A percentile compares a stretch with the other conserved stretches of the same genome.
Conservation (phyloP, 768 basidiomycete genomes). For the Fomitopsis pulvina region DNA sequence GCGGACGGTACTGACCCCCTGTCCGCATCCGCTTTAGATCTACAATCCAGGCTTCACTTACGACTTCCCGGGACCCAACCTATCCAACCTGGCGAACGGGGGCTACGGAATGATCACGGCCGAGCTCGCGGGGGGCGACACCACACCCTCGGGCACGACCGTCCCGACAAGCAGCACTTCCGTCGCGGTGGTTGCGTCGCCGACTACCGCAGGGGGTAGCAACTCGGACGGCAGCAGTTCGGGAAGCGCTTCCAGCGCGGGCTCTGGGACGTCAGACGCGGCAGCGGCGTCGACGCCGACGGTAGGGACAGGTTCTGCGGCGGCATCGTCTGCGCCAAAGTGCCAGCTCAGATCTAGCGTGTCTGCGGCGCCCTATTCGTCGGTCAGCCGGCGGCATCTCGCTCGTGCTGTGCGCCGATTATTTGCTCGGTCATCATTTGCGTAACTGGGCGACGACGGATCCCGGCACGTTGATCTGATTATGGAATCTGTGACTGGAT, state of each 20-base stretch:
- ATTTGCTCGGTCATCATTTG: background rate
- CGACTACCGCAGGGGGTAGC: background rate
- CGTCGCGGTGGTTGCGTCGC: background rate
- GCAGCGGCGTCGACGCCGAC: constrained; percentile 6
- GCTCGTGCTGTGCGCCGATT: background rate
- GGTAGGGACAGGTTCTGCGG: constrained; percentile 1
- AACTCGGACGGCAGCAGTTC: too few species aligned
- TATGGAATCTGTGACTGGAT: background rate
- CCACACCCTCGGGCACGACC: constrained; percentile 15
- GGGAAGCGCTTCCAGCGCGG: background rate
- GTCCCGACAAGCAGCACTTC: background rate
- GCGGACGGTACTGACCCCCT: background rate
- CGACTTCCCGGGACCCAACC: constrained; percentile 23
- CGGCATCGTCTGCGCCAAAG: background rate
- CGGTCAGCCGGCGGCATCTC: background rate
- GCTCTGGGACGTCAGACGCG: constrained; percentile 4
- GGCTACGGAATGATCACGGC: constrained; percentile 10
- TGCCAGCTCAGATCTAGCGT: background rate
- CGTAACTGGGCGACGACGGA: background rate
- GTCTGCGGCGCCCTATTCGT: background rate
- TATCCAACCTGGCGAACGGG: constrained; percentile 20
- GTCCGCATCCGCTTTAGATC: constrained; percentile 6
- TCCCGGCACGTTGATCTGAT: background rate
- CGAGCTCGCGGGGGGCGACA: constrained; percentile 5
- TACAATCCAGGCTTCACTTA: constrained; percentile 20